Evolutionary conservation across 495 filamentous ascomycete genomes (phyloP).

Genomic region (Jackrogersella multiformis): DNA sequence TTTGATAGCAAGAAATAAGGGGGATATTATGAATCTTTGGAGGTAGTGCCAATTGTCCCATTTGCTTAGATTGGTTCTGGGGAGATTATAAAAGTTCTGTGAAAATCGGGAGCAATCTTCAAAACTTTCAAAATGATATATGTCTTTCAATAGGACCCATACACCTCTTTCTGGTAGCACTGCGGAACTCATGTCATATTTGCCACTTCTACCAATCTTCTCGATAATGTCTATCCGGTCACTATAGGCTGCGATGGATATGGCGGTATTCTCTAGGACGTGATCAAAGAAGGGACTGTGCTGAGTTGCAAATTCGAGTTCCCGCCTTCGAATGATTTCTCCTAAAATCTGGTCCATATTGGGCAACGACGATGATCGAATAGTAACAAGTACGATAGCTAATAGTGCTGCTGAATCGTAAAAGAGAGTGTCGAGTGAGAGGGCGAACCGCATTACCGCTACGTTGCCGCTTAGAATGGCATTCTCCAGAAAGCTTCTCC

Average conservation of each 20-base stretch:
- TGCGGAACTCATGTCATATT: background rate
- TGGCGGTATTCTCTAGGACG: constrained; percentile 2
- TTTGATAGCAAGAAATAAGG: background rate
- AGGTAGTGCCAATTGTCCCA: constrained; percentile 12
- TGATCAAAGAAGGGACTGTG: background rate
- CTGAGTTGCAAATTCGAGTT: background rate
- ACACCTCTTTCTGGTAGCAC: background rate
- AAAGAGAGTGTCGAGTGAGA: background rate
- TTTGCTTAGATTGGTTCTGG: background rate
- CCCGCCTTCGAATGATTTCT: constrained; percentile 9
- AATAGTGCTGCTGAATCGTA: constrained; percentile 30
- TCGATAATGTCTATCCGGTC: constrained; percentile 8
- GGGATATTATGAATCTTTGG: background rate
- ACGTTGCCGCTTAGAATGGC: constrained; percentile 13
- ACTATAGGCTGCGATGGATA: background rate
- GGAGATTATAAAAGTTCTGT: no score
- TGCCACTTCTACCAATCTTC: background rate
- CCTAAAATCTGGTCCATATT: background rate
- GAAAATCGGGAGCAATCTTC: no score
- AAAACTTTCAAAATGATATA: no score
- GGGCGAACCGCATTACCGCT: constrained; percentile 4
- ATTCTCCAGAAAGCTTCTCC: constrained; percentile 26
- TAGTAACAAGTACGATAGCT: background rate
- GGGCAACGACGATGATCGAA: background rate
- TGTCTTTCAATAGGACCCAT: no score